These are phyloP conservation scores for Cladosporium sp. DNA, from an alignment of 2,329 filamentous ascomycete genomes.

Conservation along the genomic window DNA sequence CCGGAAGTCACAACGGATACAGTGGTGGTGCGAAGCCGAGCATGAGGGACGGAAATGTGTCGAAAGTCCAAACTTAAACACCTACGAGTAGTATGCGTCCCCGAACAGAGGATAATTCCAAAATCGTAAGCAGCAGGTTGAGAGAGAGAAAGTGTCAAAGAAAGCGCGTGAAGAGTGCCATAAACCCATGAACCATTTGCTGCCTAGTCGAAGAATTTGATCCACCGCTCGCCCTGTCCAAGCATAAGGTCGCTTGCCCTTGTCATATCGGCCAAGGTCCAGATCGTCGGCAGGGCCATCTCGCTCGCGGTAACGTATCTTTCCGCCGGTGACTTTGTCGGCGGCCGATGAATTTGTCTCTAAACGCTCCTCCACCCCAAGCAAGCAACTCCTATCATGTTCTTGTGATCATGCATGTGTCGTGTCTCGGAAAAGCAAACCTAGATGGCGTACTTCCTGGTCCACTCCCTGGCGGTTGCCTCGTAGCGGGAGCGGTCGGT, in stretches of 20 bases:
- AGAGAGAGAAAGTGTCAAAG: neutral
- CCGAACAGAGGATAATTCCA: neutral
- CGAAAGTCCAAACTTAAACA: too few species aligned
- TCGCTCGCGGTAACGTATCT: neutral
- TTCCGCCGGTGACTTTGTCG: neutral
- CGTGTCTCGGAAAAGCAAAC: conserved; percentile 5
- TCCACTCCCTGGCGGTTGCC: conserved; percentile 95
- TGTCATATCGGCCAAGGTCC: conserved; percentile 4
- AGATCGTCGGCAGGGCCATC: neutral
- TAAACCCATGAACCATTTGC: conserved; percentile 11
- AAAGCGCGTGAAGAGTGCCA: conserved; percentile 4
- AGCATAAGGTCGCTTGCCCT: conserved; percentile 1
- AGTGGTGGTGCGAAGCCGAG: too few species aligned
- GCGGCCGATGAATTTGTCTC: neutral
- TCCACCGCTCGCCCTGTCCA: conserved; percentile 3
- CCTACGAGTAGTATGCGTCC: too few species aligned
- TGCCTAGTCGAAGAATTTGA: conserved; percentile 6
- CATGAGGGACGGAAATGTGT: too few species aligned
- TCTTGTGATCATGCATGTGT: conserved; percentile 9
- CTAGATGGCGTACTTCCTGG: conserved; percentile 96
- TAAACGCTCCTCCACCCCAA: conserved; percentile 3
- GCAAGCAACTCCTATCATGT: conserved; percentile 2
- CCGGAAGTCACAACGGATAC: too few species aligned
- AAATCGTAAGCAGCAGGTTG: neutral
- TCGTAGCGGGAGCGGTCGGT: conserved; percentile 94